phyloP scores from a whole-genome alignment of 208 protist genomes.

The Acanthamoeba lenticulata region DNA sequence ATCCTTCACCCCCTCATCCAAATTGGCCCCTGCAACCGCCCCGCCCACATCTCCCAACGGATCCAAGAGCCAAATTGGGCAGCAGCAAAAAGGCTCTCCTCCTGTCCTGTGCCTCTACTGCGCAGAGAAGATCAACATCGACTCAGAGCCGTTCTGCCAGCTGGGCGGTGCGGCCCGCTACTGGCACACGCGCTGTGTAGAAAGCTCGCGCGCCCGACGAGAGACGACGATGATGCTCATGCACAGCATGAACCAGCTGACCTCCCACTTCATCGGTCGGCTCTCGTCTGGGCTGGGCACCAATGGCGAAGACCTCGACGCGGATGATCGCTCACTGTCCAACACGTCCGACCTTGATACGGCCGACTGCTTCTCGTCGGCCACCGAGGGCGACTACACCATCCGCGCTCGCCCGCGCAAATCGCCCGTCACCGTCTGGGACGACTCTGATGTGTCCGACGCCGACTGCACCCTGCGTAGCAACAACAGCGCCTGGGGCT shows the following conservation, averaged over 20 bases:
- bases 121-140: background rate
- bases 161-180: background rate
- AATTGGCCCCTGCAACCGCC: too few relatives aligned
- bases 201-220: background rate
- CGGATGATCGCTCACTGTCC: background rate
- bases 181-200: conserved; percentile 19
- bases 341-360: conserved; percentile 16
- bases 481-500: background rate
- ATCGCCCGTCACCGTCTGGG: background rate
- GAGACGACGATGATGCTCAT: conserved; percentile 25
- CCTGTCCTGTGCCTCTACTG: background rate
- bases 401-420: background rate
- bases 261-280: background rate
- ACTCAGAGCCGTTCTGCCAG: background rate
- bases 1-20: background rate
- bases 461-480: background rate
- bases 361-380: background rate
- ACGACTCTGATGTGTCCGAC: conserved; percentile 38
- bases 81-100: background rate
- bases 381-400: conserved; percentile 31
- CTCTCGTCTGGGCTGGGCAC: background rate
- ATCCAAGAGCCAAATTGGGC: background rate
- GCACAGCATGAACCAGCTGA: conserved; percentile 49
- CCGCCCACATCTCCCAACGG: background rate
- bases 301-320: background rate